Conservation (phyloP, 2,329 filamentous ascomycete genomes). For the Nigrospora sphaerica region DNA sequence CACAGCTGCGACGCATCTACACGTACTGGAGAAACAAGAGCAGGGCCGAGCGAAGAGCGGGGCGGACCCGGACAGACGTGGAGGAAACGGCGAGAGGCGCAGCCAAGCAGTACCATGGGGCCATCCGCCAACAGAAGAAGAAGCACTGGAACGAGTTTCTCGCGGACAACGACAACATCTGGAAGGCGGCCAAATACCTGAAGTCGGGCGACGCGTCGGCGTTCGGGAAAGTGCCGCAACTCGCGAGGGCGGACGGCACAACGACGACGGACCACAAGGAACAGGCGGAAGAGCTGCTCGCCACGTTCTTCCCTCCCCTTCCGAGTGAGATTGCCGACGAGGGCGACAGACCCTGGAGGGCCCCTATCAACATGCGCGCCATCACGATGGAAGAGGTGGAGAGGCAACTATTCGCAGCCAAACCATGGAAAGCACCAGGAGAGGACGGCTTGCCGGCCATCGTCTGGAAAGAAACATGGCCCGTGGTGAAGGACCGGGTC, state of each 20-base stretch:
- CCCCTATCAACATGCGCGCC: conserved; percentile 5
- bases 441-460: conserved; percentile 10
- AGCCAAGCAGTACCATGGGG: conserved; percentile 16
- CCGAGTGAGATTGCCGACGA: conserved; percentile 10
- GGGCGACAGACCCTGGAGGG: conserved; percentile 8
- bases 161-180: conserved; percentile 18
- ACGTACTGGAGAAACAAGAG: conserved; percentile 20
- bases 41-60: conserved; percentile 9
- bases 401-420: conserved; percentile 9
- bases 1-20: conserved; percentile 17
- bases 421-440: conserved; percentile 13
- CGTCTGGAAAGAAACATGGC: conserved; percentile 4
- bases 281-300: conserved; percentile 12
- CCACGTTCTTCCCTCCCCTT: conserved; percentile 9
- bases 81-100: conserved; percentile 12
- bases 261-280: conserved; percentile 6
- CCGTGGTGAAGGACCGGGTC: conserved; percentile 1
- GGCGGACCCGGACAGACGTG: conserved; percentile 4
- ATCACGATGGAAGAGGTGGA: conserved; percentile 14
- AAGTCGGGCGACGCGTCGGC: conserved; percentile 10
- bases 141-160: conserved; percentile 18
- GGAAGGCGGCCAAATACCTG: conserved; percentile 21
- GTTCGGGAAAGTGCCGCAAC: conserved; percentile 16
- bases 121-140: conserved; percentile 17
- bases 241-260: conserved; percentile 10